Percentiles rank a stretch among this genome's conserved stretches.
Evolutionary conservation across 306 rosid species (phyloP).

Genomic region (Citrullus amarus): DNA sequence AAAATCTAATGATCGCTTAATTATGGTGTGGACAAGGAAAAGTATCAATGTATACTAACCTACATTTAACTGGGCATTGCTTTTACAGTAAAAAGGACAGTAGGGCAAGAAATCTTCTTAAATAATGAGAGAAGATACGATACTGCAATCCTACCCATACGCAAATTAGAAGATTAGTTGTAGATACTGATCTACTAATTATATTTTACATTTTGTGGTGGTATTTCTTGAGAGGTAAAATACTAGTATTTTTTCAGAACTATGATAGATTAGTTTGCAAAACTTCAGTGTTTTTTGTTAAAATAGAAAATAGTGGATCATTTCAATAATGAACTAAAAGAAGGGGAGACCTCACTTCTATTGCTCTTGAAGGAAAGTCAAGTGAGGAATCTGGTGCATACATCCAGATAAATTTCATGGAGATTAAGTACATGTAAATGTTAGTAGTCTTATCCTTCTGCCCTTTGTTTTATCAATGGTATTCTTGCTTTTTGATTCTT

Average conservation of each 20-base stretch:
- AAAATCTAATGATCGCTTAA: background rate
- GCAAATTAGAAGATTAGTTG: background rate
- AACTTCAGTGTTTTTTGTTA: background rate
- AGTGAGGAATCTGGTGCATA: background rate
- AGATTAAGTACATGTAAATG: constrained; percentile 1
- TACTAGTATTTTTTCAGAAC: background rate
- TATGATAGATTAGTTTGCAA: background rate
- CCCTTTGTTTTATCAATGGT: background rate
- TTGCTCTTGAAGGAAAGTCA: background rate
- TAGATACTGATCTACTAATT: background rate
- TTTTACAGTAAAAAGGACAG: background rate
- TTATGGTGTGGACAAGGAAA: background rate
- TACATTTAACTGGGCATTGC: background rate
- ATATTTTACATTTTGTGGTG: background rate
- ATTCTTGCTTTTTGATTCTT: background rate
- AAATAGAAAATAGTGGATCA: background rate
- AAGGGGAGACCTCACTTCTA: background rate
- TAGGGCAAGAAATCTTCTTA: background rate
- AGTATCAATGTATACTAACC: background rate
- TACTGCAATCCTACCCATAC: background rate
- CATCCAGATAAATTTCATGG: background rate
- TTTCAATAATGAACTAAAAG: background rate
- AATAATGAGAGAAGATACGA: too few relatives aligned
- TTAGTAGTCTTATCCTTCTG: constrained; percentile 18
- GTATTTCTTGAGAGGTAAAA: background rate